Conservation (phyloP, 257 asterid species). For the Echites panduratus region DNA sequence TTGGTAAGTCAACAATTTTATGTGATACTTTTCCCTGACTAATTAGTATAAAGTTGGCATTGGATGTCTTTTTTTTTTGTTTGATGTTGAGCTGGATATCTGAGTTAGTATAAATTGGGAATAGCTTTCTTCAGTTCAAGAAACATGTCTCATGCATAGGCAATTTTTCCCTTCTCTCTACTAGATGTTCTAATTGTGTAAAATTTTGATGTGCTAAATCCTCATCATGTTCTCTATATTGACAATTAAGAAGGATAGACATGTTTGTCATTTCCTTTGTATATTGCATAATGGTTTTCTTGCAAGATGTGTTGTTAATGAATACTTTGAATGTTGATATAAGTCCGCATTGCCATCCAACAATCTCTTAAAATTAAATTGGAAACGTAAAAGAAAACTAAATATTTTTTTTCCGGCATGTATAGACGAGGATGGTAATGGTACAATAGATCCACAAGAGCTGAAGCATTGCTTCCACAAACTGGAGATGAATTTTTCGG, state of each 20-base stretch:
- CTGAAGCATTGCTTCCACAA: slow-evolving; percentile 61
- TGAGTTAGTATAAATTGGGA: not conserved
- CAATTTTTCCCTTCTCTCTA: not conserved
- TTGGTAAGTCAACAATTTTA: slow-evolving; percentile 35
- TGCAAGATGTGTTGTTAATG: not conserved
- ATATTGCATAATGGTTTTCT: not conserved
- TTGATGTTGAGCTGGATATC: not conserved
- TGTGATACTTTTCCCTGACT: not conserved
- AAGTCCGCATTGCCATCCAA: not conserved
- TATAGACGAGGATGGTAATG: slow-evolving; percentile 70
- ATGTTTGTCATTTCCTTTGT: not conserved
- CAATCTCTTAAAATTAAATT: not conserved
- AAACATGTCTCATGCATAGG: not conserved
- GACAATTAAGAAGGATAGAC: not conserved
- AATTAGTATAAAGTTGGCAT: not conserved
- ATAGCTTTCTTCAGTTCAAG: not conserved
- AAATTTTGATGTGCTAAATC: not conserved
- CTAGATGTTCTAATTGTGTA: not conserved
- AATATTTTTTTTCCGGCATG: slow-evolving; percentile 3
- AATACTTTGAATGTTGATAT: not conserved
- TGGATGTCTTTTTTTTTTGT: not conserved
- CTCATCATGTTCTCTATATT: not conserved
- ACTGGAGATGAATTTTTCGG: slow-evolving; percentile 57
- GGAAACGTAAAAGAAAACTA: not conserved
- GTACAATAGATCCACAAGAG: slow-evolving; percentile 75